Percentiles rank a stretch among this genome's conserved stretches.
phyloP scores from a whole-genome alignment of 768 basidiomycete genomes.

The Suillus decipiens region DNA sequence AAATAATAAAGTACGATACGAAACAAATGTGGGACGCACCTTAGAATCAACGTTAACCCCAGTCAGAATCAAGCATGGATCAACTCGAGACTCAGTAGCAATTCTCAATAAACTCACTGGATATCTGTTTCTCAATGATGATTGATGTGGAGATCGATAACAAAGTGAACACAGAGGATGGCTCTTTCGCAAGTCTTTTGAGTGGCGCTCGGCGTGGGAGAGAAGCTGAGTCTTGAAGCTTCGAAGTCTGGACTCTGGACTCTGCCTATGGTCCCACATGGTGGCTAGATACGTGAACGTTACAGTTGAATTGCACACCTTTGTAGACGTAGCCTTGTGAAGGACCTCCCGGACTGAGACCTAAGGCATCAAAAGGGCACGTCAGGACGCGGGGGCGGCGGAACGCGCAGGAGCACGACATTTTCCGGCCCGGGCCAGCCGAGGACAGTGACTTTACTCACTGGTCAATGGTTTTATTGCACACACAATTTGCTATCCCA shows the following conservation, averaged over 20 bases:
- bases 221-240: background rate
- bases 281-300: too few relatives aligned
- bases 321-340: too few relatives aligned
- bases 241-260: background rate
- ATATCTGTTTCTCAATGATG: background rate
- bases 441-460: too few relatives aligned
- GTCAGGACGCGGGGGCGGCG: too few relatives aligned
- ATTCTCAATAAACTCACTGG: background rate
- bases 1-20: background rate
- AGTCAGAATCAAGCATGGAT: background rate
- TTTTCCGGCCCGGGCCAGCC: too few relatives aligned
- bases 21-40: background rate
- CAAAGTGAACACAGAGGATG: background rate
- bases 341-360: too few relatives aligned
- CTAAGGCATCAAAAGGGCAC: too few relatives aligned
- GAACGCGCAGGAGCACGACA: too few relatives aligned
- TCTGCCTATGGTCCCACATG: background rate
- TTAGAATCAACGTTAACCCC: background rate
- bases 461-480: too few relatives aligned
- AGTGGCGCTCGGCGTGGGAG: background rate
- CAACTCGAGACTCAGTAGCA: background rate
- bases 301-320: too few relatives aligned
- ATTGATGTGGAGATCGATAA: background rate
- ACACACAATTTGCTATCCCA: too few relatives aligned
- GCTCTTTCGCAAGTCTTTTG: background rate